A percentile compares a stretch with the other conserved stretches of the same genome.
phyloP scores from a whole-genome alignment of 2,329 filamentous ascomycete species.

The Zymoseptoria brevis region DNA sequence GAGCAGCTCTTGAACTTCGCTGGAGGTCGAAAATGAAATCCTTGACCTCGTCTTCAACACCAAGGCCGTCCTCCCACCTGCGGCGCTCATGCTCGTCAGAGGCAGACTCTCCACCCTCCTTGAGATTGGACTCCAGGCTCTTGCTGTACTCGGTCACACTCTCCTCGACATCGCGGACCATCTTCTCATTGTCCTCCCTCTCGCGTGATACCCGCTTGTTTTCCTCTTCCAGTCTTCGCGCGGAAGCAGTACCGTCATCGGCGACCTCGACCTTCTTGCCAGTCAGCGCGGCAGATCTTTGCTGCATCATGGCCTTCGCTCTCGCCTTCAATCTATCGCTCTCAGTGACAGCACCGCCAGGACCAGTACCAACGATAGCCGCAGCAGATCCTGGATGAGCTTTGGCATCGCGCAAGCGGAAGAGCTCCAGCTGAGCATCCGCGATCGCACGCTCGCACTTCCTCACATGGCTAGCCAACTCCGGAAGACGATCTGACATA shows the following conservation, averaged over 20 bases:
- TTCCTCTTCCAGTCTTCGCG: constrained; percentile 83
- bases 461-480: constrained; percentile 85
- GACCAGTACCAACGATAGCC: constrained; percentile 82
- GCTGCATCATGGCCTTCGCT: constrained; percentile 98
- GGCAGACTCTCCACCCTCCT: constrained; percentile 67
- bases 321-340: constrained; percentile 89
- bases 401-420: constrained; percentile 88
- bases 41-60: constrained; percentile 91
- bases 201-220: constrained; percentile 72
- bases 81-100: constrained; percentile 82
- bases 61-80: constrained; percentile 91
- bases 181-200: constrained; percentile 87
- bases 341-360: constrained; percentile 83
- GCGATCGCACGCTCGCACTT: constrained; percentile 87
- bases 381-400: constrained; percentile 74
- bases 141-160: constrained; percentile 83
- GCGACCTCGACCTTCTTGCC: constrained; percentile 62
- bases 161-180: constrained; percentile 95
- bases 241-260: constrained; percentile 67
- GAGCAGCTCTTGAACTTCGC: constrained; percentile 69
- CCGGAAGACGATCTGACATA: constrained; percentile 80
- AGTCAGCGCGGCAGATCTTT: constrained; percentile 83
- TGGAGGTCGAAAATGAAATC: constrained; percentile 98
- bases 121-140: constrained; percentile 78
- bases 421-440: constrained; percentile 83